Conservation (phyloP, 2,329 filamentous ascomycete genomes). For the Claviceps purpurea region DNA sequence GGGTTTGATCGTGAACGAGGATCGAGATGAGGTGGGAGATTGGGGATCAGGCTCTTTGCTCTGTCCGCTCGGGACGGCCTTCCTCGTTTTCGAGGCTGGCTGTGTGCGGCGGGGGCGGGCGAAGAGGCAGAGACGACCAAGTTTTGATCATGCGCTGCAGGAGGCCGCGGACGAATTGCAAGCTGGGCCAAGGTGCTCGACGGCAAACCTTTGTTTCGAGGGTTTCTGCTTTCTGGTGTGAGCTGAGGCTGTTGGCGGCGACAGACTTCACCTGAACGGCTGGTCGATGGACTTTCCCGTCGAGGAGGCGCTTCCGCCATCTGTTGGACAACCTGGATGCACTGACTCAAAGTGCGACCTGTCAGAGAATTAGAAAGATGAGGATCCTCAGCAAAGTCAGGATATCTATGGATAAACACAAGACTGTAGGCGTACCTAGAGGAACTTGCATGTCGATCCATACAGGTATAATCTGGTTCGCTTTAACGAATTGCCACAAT, state of each 20-base stretch:
- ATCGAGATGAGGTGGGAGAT: slow-evolving; percentile 20
- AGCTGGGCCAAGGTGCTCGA: not conserved
- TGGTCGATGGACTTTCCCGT: slow-evolving; percentile 23
- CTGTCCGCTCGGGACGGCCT: slow-evolving; percentile 32
- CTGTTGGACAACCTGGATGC: slow-evolving; percentile 25
- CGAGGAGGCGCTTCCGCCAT: slow-evolving; percentile 19
- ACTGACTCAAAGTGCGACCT: slow-evolving; percentile 36
- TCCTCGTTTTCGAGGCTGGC: slow-evolving; percentile 27
- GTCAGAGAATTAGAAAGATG: not conserved
- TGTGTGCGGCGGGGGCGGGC: not conserved
- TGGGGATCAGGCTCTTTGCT: slow-evolving; percentile 17
- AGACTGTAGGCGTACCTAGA: slow-evolving; percentile 22
- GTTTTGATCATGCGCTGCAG: slow-evolving; percentile 4
- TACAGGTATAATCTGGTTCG: slow-evolving; percentile 26
- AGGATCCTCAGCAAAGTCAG: not conserved
- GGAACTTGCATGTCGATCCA: slow-evolving; percentile 37
- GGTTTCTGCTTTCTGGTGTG: not conserved
- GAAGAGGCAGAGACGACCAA: not conserved
- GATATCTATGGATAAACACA: not conserved
- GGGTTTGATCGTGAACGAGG: slow-evolving; percentile 13
- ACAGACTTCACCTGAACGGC: slow-evolving; percentile 19
- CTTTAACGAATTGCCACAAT: slow-evolving; percentile 34
- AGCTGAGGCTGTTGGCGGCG: not conserved
- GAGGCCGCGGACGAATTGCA: slow-evolving; percentile 14
- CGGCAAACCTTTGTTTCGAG: slow-evolving; percentile 1